A percentile compares a stretch with the other conserved stretches of the same genome.
Evolutionary conservation across 2,329 filamentous ascomycete genomes (phyloP).

Genomic region (Metarhizium robertsii): DNA sequence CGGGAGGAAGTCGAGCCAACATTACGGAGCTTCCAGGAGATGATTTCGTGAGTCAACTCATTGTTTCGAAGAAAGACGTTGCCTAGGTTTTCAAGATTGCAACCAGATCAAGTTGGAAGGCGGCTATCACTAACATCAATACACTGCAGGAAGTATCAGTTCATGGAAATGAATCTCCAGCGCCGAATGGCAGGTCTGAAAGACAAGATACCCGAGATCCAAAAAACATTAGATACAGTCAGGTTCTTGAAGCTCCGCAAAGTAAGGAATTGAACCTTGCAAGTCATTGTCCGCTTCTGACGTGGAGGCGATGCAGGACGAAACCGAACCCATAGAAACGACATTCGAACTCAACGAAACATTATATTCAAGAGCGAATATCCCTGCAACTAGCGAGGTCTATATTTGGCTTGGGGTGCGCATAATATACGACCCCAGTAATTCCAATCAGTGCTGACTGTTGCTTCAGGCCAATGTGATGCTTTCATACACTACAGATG

Average conservation of each 20-base stretch:
- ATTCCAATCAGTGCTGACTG: background rate
- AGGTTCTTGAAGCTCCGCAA: constrained; percentile 71
- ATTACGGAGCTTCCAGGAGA: constrained; percentile 79
- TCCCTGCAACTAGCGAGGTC: constrained; percentile 79
- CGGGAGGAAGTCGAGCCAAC: constrained; percentile 72
- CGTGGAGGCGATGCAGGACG: constrained; percentile 24
- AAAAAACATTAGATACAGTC: constrained; percentile 90
- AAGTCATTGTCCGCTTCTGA: background rate
- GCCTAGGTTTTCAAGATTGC: background rate
- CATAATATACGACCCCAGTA: background rate
- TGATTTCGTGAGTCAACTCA: constrained; percentile 66
- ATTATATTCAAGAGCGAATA: constrained; percentile 77
- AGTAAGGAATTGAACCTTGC: constrained; percentile 29
- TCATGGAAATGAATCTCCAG: constrained; percentile 95
- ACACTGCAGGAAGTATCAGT: constrained; percentile 84
- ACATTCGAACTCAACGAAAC: constrained; percentile 97
- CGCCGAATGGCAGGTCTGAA: constrained; percentile 70
- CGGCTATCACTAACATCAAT: constrained; percentile 4
- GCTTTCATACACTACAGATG: constrained; percentile 84
- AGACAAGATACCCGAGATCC: constrained; percentile 95
- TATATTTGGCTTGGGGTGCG: constrained; percentile 89
- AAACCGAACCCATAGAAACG: constrained; percentile 68
- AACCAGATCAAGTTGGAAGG: background rate
- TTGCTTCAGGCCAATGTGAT: constrained; percentile 76
- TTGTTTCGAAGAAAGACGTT: background rate